A percentile compares a stretch with the other conserved stretches of the same genome.
These are phyloP conservation scores for Boletales sp. DNA, from an alignment of 768 basidiomycete species.

Conservation along the genomic window DNA sequence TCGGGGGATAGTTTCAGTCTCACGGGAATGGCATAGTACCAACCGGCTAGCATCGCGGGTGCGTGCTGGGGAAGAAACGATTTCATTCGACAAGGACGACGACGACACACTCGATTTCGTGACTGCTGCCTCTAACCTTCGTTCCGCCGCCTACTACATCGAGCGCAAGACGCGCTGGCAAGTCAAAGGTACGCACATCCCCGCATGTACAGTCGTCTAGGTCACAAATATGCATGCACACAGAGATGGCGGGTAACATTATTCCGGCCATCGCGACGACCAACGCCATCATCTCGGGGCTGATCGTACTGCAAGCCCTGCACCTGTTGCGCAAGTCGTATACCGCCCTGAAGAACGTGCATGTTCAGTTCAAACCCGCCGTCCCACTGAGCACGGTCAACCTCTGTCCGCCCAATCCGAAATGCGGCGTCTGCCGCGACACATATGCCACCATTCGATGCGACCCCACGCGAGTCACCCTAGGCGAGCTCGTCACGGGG, in stretches of 20 bases:
- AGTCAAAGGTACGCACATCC: slow-evolving; percentile 70
- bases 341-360: slow-evolving; percentile 65
- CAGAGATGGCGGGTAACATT: slow-evolving; percentile 99
- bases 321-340: slow-evolving; percentile 73
- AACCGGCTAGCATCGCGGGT: slow-evolving; percentile 71
- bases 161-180: slow-evolving; percentile 90
- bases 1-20: background rate
- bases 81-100: slow-evolving; percentile 97
- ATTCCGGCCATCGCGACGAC: slow-evolving; percentile 99
- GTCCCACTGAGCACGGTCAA: slow-evolving; percentile 73
- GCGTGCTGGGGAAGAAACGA: slow-evolving; percentile 60
- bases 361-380: slow-evolving; percentile 71
- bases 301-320: slow-evolving; percentile 91
- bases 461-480: slow-evolving; percentile 62
- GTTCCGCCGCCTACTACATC: slow-evolving; percentile 89
- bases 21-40: slow-evolving; percentile 48
- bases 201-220: background rate
- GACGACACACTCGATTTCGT: slow-evolving; percentile 97
- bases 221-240: background rate
- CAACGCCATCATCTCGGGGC: slow-evolving; percentile 93
- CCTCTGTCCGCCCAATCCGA: slow-evolving; percentile 65
- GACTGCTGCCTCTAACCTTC: slow-evolving; percentile 89
- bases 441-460: slow-evolving; percentile 73
- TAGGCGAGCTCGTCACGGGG: slow-evolving; percentile 70
- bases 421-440: slow-evolving; percentile 85